Percentiles rank a stretch among this genome's conserved stretches.
Conservation (phyloP, 495 filamentous ascomycete genomes). For the Tuber brumale region DNA sequence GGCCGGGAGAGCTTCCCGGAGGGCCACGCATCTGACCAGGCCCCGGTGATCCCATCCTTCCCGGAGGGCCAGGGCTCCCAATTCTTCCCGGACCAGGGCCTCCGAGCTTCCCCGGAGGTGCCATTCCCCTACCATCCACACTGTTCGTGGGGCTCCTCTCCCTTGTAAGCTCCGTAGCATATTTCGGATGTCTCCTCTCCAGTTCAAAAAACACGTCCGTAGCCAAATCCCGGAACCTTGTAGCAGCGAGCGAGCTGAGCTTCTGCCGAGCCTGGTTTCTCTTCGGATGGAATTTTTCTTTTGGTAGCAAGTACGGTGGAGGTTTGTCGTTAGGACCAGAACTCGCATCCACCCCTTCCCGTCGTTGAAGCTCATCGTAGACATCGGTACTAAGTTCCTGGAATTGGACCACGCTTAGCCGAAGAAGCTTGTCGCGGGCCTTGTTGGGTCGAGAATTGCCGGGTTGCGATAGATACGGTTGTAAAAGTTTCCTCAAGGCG, state of each 20-base stretch:
- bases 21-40: constrained; percentile 36
- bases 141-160: constrained; percentile 55
- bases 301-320: constrained; percentile 70
- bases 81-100: constrained; percentile 31
- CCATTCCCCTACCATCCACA: constrained; percentile 35
- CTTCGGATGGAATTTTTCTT: constrained; percentile 86
- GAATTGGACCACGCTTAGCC: constrained; percentile 84
- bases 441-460: constrained; percentile 69
- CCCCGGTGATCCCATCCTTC: constrained; percentile 30
- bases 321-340: constrained; percentile 42
- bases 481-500: constrained; percentile 68
- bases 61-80: constrained; percentile 38
- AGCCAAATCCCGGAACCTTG: constrained; percentile 80
- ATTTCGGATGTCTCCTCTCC: constrained; percentile 76
- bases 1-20: constrained; percentile 22
- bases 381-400: constrained; percentile 96
- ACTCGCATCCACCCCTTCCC: constrained; percentile 50
- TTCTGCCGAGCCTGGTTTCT: constrained; percentile 93
- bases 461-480: constrained; percentile 48
- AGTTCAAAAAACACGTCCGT: constrained; percentile 94
- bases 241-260: constrained; percentile 74
- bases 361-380: constrained; percentile 85
- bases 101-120: constrained; percentile 19
- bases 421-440: constrained; percentile 85
- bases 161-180: constrained; percentile 49